Evolutionary conservation across 2,329 filamentous ascomycete species (phyloP).

Genomic region (Aureobasidium sp.): DNA sequence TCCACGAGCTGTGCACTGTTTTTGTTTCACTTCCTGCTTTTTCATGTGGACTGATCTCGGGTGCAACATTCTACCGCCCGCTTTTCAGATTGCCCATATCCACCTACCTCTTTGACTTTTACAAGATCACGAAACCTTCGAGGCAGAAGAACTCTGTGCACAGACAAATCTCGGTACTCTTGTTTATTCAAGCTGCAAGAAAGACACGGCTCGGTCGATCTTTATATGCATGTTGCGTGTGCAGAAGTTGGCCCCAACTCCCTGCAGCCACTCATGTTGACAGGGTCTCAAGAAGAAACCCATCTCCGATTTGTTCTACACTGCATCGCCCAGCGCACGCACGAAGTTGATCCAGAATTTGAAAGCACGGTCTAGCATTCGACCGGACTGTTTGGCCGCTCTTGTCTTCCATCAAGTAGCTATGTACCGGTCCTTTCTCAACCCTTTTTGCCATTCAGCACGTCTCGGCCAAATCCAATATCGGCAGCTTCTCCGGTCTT

Average conservation of each 20-base stretch:
- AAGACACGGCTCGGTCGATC: conserved; percentile 14
- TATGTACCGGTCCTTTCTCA: background rate
- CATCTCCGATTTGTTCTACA: background rate
- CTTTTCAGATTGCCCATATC: conserved; percentile 5
- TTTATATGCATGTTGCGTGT: conserved; percentile 6
- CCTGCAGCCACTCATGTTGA: conserved; percentile 5
- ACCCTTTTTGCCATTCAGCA: background rate
- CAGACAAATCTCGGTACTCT: conserved; percentile 12
- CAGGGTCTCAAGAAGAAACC: background rate
- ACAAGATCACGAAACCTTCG: background rate
- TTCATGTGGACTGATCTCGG: conserved; percentile 4
- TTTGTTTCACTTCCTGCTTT: conserved; percentile 14
- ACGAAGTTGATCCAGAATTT: background rate
- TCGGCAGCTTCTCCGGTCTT: background rate
- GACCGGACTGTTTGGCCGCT: background rate
- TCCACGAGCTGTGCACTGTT: conserved; percentile 8
- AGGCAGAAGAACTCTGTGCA: conserved; percentile 1
- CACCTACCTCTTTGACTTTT: background rate
- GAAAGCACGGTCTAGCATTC: background rate
- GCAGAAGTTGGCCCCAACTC: background rate
- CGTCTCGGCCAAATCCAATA: background rate
- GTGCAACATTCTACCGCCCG: conserved; percentile 9
- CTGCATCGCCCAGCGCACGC: background rate
- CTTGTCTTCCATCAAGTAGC: background rate
- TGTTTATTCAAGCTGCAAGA: conserved; percentile 10